Conservation (phyloP, 2,329 filamentous ascomycete genomes). For the Chrysoporthe austroafricana region DNA sequence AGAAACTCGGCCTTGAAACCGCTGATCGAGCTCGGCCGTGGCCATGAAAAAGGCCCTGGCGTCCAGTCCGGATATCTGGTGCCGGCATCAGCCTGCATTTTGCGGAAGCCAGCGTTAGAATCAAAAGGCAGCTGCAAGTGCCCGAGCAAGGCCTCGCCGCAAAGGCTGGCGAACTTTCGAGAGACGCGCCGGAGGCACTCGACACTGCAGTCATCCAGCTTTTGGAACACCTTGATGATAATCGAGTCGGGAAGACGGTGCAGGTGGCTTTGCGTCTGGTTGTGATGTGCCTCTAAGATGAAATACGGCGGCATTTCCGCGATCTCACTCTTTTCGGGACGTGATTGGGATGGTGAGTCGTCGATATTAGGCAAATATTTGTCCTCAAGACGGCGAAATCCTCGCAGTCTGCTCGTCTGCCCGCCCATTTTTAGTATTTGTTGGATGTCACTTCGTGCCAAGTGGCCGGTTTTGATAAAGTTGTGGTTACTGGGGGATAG, state of each 20-base stretch:
- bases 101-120: background rate
- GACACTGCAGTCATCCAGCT: background rate
- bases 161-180: constrained; percentile 3
- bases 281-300: background rate
- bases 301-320: background rate
- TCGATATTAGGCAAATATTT: background rate
- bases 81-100: too few relatives aligned
- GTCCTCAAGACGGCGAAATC: background rate
- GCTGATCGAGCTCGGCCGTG: background rate
- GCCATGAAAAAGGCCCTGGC: constrained; percentile 7
- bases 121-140: background rate
- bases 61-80: too few relatives aligned
- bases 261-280: background rate
- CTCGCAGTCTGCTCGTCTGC: background rate
- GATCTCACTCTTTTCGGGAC: too few relatives aligned
- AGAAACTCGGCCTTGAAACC: background rate
- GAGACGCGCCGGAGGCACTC: constrained; percentile 14
- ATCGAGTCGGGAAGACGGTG: background rate
- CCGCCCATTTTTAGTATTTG: background rate
- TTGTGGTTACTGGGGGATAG: background rate
- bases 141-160: background rate
- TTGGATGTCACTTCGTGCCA: background rate
- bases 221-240: background rate
- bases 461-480: background rate
- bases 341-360: background rate